Evolutionary conservation across 331 rosid species (phyloP).

Genomic region (Cucumis variabilis): DNA sequence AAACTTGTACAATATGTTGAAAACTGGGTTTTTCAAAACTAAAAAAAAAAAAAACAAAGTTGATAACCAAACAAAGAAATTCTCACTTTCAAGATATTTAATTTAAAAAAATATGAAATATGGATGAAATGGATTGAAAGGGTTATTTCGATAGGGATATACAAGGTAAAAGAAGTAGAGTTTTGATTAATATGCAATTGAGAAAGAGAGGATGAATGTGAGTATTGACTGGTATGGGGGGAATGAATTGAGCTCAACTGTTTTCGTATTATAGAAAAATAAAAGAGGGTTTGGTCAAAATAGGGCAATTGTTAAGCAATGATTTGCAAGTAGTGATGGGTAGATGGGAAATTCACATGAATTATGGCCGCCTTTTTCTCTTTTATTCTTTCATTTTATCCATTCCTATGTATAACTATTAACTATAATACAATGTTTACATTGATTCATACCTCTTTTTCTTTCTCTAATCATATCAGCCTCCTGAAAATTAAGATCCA

Average conservation of each 20-base stretch:
- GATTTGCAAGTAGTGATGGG: conserved; percentile 29
- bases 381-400: neutral
- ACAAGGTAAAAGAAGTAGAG: no score
- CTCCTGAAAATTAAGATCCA: neutral
- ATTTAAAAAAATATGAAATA: no score
- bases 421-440: no score
- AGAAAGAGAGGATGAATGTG: conserved; percentile 12
- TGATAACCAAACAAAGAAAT: no score
- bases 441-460: neutral
- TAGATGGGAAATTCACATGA: conserved; percentile 23
- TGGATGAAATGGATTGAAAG: no score
- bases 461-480: neutral
- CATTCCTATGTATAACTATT: no score
- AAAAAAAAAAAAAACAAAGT: no score
- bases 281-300: neutral
- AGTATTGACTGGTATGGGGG: neutral
- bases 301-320: neutral
- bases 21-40: no score
- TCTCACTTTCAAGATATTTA: no score
- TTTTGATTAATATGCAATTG: neutral
- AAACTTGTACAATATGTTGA: no score
- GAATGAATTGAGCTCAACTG: neutral
- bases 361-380: neutral
- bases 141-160: no score
- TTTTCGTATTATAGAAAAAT: neutral